Evolutionary conservation across 176 grass and related monocot species (phyloP).

Genomic region (Triticum urartu): DNA sequence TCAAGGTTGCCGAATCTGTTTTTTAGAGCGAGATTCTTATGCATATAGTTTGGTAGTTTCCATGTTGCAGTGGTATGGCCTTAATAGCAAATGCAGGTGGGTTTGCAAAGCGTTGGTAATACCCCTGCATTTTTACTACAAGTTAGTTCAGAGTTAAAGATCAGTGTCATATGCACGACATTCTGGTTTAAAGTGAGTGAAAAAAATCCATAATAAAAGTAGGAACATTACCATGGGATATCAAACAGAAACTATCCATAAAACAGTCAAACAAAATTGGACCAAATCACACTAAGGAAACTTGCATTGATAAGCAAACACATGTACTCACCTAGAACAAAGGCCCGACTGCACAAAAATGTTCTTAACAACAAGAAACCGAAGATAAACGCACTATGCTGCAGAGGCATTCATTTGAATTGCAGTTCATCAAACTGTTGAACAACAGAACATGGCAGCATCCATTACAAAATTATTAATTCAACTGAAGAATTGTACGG

Average conservation of each 20-base stretch:
- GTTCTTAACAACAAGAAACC: not conserved
- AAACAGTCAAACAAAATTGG: not conserved
- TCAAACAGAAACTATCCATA: not conserved
- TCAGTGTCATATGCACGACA: too few relatives aligned
- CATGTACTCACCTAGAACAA: not conserved
- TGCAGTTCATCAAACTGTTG: not conserved
- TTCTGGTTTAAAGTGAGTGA: too few relatives aligned
- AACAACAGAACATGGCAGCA: not conserved
- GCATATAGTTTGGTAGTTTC: too few relatives aligned
- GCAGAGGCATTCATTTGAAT: not conserved
- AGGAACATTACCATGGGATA: not conserved
- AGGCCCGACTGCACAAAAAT: not conserved
- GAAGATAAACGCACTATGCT: not conserved
- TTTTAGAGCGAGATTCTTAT: too few relatives aligned
- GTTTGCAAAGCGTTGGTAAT: not conserved
- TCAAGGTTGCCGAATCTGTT: too few relatives aligned
- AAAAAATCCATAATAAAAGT: not conserved
- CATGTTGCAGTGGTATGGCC: too few relatives aligned
- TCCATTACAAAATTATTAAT: not conserved
- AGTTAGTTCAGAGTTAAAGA: not conserved
- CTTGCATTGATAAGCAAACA: constrained; percentile 2
- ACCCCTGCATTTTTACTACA: not conserved
- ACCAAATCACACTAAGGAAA: not conserved
- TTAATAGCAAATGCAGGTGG: too few relatives aligned
- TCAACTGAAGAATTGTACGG: not conserved